These are phyloP conservation scores for Celoporthe dispersa DNA, from an alignment of 2,329 filamentous ascomycete species.

Conservation along the genomic window DNA sequence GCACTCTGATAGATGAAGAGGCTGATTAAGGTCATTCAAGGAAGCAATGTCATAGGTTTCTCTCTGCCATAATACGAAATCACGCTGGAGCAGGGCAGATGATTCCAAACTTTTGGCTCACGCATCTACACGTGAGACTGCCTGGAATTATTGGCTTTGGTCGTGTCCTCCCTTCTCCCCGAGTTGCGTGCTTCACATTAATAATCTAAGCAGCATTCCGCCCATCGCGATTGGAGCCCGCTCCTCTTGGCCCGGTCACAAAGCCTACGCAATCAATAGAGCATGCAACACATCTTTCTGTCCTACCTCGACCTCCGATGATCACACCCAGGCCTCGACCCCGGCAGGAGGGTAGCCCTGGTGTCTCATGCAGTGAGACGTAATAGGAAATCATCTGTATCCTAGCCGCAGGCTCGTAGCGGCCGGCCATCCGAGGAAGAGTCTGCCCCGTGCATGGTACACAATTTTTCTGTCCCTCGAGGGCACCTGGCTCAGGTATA, in stretches of 20 bases:
- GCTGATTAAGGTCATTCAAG: too few species aligned
- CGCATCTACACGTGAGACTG: not conserved
- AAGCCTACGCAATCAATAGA: not conserved
- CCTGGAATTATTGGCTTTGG: not conserved
- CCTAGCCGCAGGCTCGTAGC: not conserved
- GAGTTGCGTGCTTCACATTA: not conserved
- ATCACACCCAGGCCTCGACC: not conserved
- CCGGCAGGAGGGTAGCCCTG: not conserved
- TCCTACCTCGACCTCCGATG: not conserved
- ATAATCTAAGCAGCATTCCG: not conserved
- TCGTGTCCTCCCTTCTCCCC: not conserved
- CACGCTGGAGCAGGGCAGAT: not conserved
- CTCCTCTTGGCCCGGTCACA: not conserved
- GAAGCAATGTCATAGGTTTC: too few species aligned
- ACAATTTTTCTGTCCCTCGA: not conserved
- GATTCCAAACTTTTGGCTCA: not conserved
- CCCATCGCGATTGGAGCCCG: not conserved
- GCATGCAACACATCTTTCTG: not conserved
- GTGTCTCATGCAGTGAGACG: not conserved
- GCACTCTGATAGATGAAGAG: not conserved
- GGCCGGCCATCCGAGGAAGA: not conserved
- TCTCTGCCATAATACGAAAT: too few species aligned
- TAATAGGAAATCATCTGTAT: not conserved
- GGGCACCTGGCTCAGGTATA: not conserved
- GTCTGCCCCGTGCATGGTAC: not conserved